Percentiles rank a stretch among this genome's conserved stretches.
These are phyloP conservation scores for Paramecium tetraurelia DNA, from an alignment of 73 alveolate genomes.

Conservation along the genomic window DNA sequence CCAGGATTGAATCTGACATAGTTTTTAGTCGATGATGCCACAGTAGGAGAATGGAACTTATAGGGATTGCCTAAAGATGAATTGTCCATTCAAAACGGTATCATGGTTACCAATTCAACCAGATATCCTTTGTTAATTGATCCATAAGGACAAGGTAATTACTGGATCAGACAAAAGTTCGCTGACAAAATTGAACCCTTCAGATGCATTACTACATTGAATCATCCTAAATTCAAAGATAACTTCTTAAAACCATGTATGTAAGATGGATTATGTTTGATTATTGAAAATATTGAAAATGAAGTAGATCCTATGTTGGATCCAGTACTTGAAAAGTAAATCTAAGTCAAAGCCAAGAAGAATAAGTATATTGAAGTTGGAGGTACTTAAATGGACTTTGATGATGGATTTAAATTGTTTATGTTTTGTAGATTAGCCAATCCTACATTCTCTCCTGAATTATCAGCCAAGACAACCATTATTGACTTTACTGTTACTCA, in stretches of 20 bases:
- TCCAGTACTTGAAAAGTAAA: constrained; percentile 98
- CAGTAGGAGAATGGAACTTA: constrained; percentile 99
- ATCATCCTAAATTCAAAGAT: constrained; percentile 89
- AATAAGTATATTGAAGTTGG: constrained; percentile 87
- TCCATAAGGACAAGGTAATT: constrained; percentile 99
- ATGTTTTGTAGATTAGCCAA: constrained; percentile 97
- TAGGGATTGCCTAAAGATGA: constrained; percentile 94
- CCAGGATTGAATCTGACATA: background rate
- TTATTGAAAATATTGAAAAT: background rate
- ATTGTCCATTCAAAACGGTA: background rate
- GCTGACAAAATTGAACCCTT: constrained; percentile 71
- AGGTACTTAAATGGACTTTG: constrained; percentile 92
- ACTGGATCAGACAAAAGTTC: constrained; percentile 94
- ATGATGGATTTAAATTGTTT: constrained; percentile 78
- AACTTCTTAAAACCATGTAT: constrained; percentile 72
- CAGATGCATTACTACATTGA: constrained; percentile 82
- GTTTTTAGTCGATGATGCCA: constrained; percentile 92
- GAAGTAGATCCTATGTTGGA: background rate
- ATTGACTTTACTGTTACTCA: constrained; percentile 99
- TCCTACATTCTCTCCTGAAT: constrained; percentile 99
- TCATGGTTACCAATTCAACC: constrained; percentile 98
- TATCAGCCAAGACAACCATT: constrained; percentile 99
- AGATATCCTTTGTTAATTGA: constrained; percentile 99
- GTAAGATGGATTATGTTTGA: constrained; percentile 81
- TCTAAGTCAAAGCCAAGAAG: background rate